Evolutionary conservation across 2,329 filamentous ascomycete genomes (phyloP).

Genomic region (Diaporthe batatas): DNA sequence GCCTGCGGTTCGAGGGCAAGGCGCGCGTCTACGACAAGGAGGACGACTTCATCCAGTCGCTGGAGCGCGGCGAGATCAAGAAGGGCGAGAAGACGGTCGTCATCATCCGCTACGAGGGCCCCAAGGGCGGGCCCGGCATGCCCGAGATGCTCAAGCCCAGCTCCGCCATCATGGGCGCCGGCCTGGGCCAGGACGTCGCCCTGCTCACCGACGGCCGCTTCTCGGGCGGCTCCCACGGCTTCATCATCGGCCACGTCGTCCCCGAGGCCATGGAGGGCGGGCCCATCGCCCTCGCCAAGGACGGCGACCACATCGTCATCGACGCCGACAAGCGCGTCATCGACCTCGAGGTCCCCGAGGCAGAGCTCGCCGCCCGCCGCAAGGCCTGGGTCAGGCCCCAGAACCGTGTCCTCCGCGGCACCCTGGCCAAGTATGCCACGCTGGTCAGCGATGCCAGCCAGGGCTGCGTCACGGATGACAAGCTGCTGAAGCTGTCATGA

Average conservation of each 20-base stretch:
- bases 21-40: constrained; percentile 90
- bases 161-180: constrained; percentile 92
- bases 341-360: constrained; percentile 75
- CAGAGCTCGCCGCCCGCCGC: constrained; percentile 71
- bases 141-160: constrained; percentile 96
- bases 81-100: constrained; percentile 90
- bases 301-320: constrained; percentile 86
- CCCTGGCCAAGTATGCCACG: constrained; percentile 77
- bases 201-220: constrained; percentile 82
- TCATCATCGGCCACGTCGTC: constrained; percentile 89
- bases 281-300: constrained; percentile 84
- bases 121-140: constrained; percentile 94
- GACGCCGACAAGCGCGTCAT: constrained; percentile 81
- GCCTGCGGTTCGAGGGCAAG: constrained; percentile 83
- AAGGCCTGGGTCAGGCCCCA: constrained; percentile 73
- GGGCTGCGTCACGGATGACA: constrained; percentile 70
- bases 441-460: constrained; percentile 70
- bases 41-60: constrained; percentile 80
- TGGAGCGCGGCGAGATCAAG: constrained; percentile 83
- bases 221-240: constrained; percentile 86
- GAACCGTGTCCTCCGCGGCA: constrained; percentile 72
- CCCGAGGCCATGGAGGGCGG: constrained; percentile 89
- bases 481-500: constrained; percentile 43
- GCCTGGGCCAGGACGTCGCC: constrained; percentile 81
- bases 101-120: constrained; percentile 92